Evolutionary conservation across 306 rosid genomes (phyloP).

Genomic region (Carpinus viminea): DNA sequence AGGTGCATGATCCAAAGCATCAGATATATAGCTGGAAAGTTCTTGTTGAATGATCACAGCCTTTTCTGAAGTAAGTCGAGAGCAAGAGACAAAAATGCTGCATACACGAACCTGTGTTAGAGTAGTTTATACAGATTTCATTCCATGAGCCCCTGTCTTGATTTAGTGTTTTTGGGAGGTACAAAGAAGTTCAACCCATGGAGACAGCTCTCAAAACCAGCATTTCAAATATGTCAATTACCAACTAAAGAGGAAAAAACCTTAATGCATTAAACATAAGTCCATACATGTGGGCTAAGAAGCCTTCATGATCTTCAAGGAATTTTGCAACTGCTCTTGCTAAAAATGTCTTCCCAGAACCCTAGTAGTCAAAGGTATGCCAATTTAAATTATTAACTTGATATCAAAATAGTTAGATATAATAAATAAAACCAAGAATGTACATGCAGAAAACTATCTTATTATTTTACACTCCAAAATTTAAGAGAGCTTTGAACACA

Average conservation of each 20-base stretch:
- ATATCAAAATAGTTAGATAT: not conserved
- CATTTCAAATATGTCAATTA: slow-evolving; percentile 4
- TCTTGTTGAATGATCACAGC: slow-evolving; percentile 57
- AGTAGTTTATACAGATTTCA: slow-evolving; percentile 26
- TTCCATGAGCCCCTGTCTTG: slow-evolving; percentile 20
- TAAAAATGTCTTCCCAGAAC: slow-evolving; percentile 88
- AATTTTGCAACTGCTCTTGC: slow-evolving; percentile 76
- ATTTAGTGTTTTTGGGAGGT: not conserved
- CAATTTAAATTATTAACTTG: slow-evolving; percentile 1
- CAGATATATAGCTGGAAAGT: slow-evolving; percentile 65
- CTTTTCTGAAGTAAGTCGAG: slow-evolving; percentile 79
- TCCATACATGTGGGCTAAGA: slow-evolving; percentile 77
- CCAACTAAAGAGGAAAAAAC: slow-evolving; percentile 11
- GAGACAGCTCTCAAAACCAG: not conserved
- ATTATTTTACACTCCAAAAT: not conserved
- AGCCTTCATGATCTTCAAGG: slow-evolving; percentile 58
- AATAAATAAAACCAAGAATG: not conserved
- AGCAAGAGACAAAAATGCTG: slow-evolving; percentile 83
- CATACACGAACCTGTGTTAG: slow-evolving; percentile 13
- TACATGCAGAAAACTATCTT: not conserved
- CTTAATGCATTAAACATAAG: slow-evolving; percentile 21
- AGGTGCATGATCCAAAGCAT: slow-evolving; percentile 91
- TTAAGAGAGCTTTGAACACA: not conserved
- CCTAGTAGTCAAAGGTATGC: slow-evolving; percentile 44
- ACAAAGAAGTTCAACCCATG: not conserved